phyloP scores from a whole-genome alignment of 441 rosid genomes.

The Erodium trifolium region DNA sequence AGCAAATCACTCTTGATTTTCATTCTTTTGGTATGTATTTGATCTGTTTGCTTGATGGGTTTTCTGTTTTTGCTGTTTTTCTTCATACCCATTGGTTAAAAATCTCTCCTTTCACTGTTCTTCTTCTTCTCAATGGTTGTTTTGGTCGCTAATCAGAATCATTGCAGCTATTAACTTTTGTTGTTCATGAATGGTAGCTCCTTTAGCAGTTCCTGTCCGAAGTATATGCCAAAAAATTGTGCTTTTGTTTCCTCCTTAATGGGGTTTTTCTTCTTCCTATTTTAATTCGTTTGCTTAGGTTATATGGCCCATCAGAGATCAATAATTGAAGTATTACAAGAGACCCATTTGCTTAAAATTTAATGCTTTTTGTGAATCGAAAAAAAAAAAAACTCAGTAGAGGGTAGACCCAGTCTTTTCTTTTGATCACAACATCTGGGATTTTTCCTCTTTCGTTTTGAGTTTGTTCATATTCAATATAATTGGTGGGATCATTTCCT shows the following conservation, averaged over 20 bases:
- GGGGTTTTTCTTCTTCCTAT: not conserved
- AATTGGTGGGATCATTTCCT: constrained; percentile 10
- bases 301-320: constrained; percentile 9
- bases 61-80: not conserved
- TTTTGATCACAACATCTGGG: not conserved
- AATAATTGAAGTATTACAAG: constrained; percentile 15
- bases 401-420: not conserved
- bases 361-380: constrained; percentile 10
- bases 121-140: not conserved
- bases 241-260: not conserved
- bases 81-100: constrained; percentile 1
- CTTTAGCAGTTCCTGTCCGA: not conserved
- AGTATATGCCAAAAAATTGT: not conserved
- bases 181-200: not conserved
- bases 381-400: not conserved
- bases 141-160: not conserved
- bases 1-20: constrained; percentile 15
- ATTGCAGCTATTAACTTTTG: not conserved
- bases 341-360: constrained; percentile 28
- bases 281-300: not conserved
- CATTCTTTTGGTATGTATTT: constrained; percentile 26
- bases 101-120: not conserved
- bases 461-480: constrained; percentile 11
- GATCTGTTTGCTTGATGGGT: constrained; percentile 14
- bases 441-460: constrained; percentile 2